Conservation (phyloP, 2,329 filamentous ascomycete species). For the Bipolaris sorokiniana region DNA sequence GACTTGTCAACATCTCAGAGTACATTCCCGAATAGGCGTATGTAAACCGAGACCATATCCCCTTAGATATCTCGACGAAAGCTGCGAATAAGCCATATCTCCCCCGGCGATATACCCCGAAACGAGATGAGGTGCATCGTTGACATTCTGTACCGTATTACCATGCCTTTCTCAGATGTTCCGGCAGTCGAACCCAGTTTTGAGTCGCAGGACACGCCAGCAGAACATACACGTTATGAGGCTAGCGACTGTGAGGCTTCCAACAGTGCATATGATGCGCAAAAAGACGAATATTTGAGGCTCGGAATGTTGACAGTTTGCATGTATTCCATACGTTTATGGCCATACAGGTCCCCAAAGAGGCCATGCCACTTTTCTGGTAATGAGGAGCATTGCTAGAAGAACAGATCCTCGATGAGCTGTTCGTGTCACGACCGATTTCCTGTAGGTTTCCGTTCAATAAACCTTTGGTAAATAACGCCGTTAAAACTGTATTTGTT, state of each 20-base stretch:
- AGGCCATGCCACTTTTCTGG: neutral
- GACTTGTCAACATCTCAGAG: neutral
- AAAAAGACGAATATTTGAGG: neutral
- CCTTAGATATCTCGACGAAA: neutral
- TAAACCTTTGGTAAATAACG: neutral
- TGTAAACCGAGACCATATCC: neutral
- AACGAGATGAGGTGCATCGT: neutral
- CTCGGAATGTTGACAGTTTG: neutral
- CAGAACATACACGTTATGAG: neutral
- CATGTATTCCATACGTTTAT: neutral
- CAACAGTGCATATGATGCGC: neutral
- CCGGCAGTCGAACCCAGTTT: neutral
- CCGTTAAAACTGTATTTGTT: neutral
- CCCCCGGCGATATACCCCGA: neutral
- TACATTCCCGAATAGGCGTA: neutral
- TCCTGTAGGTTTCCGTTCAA: conserved; percentile 3
- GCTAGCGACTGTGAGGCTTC: neutral
- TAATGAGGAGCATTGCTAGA: neutral
- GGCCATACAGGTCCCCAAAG: neutral
- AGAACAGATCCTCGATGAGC: neutral
- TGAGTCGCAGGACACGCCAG: neutral
- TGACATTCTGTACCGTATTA: conserved; percentile 3
- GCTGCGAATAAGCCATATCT: neutral
- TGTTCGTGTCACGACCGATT: neutral
- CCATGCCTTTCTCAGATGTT: neutral